Evolutionary conservation across 2,329 filamentous ascomycete genomes (phyloP), one percentile per base, ranked within the genome.

Genomic region (Fusarium globosum): DNA sequence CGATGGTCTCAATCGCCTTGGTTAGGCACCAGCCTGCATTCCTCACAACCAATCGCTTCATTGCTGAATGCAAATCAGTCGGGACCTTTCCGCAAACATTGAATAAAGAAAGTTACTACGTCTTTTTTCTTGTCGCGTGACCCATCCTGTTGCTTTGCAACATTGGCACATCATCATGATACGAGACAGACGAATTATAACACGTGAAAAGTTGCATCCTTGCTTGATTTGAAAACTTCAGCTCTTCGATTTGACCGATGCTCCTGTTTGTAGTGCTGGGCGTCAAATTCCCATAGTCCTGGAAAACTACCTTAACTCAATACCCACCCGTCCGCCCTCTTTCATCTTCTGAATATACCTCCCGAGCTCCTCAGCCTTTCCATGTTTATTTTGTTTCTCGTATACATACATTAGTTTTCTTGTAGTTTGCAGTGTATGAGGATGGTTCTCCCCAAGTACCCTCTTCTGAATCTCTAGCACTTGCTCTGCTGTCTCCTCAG

Each of bases 381-480:
- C 8, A 36, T 12, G 1, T n/a, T 61, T 1, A 0, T 14, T 20
- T 43, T 28, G 28, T 1, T n/a, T 36, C 38, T 16, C 10, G 7
- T 61, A 61, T n/a, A 30, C 2, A 1, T 0, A 0, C 0, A 48
- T 12, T 1, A 58, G 6, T 0, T 0, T 0, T 21, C 0, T 3
- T 18, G 14, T 6, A 4, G 2, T 14, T 0, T 1, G 0, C 12
- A 36, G 20, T 7, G 23, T 36, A 0, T 7, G 0, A 15, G 30
- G 41, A 8, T 58, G 55, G 0, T 6, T 36, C 8, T 18, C 8
- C 3, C 55, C 41, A 8, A 28, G 2, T 20, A 9, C n/a, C 13
- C n/a, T 49, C 23, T 15, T 58, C 12, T 0, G 18, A 0, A 20
- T 2, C 11, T 36, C 20, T 1, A 58, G 15, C 20, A 48, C 23